Evolutionary conservation across 176 grass and related monocot genomes (phyloP).

Genomic region (Oryza rufipogon): DNA sequence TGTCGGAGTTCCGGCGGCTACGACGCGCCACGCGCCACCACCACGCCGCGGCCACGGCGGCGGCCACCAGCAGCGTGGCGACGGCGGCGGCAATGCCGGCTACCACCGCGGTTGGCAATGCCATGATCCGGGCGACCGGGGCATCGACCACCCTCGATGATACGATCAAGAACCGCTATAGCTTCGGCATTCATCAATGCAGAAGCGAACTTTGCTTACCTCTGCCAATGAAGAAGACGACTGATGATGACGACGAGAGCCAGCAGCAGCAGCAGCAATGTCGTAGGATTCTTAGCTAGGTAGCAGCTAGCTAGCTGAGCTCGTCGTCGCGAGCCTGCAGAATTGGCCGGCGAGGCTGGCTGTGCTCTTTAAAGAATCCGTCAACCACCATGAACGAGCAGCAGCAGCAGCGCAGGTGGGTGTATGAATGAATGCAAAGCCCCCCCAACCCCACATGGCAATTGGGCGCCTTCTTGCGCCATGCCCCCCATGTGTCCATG

Average conservation of each 20-base stretch:
- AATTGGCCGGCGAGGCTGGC: not conserved
- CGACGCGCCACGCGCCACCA: slow-evolving; percentile 34
- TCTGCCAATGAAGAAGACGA: not conserved
- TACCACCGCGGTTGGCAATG: slow-evolving; percentile 66
- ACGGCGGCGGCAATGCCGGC: slow-evolving; percentile 58
- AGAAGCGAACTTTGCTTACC: not conserved
- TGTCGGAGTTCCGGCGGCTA: slow-evolving; percentile 73
- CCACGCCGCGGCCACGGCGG: slow-evolving; percentile 42
- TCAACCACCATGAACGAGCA: slow-evolving; percentile 21
- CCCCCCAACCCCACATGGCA: slow-evolving; percentile 44
- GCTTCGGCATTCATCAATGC: slow-evolving; percentile 62
- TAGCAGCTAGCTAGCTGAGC: not conserved
- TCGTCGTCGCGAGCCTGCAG: not conserved
- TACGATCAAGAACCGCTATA: slow-evolving; percentile 43
- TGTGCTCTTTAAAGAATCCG: slow-evolving; percentile 33
- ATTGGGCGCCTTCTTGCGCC: slow-evolving; percentile 28
- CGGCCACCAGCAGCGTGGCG: slow-evolving; percentile 36
- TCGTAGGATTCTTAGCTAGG: not conserved
- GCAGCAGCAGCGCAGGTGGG: slow-evolving; percentile 31
- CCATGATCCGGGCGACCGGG: slow-evolving; percentile 62
- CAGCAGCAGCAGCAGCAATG: no score
- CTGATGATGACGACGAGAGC: not conserved
- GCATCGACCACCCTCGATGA: slow-evolving; percentile 69
- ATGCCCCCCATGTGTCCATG: slow-evolving; percentile 25
- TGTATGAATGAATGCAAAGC: slow-evolving; percentile 27